A percentile compares a stretch with the other conserved stretches of the same genome.
phyloP scores from a whole-genome alignment of 2,329 filamentous ascomycete species.

The Trichophaea hybrida region DNA sequence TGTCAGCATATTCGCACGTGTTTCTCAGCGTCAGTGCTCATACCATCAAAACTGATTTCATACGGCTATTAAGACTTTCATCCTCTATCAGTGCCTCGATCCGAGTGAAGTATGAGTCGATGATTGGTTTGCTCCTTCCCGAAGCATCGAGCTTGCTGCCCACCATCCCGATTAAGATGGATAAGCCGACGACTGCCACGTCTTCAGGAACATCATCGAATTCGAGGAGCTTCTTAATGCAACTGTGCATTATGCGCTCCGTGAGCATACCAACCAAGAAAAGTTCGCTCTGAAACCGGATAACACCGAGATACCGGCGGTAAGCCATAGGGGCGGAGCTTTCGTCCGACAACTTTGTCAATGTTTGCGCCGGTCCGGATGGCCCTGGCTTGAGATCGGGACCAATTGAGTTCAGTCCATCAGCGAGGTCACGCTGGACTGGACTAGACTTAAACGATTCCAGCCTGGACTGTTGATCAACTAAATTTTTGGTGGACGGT shows the following conservation, averaged over 20 bases:
- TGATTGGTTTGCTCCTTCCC: slow-evolving; percentile 70
- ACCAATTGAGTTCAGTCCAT: slow-evolving; percentile 72
- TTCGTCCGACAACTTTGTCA: slow-evolving; percentile 97
- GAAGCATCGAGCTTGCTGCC: slow-evolving; percentile 71
- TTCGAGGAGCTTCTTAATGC: slow-evolving; percentile 90
- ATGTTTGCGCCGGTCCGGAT: slow-evolving; percentile 88
- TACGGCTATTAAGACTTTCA: slow-evolving; percentile 67
- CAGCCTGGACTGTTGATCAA: too few relatives aligned
- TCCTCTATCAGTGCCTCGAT: slow-evolving; percentile 71
- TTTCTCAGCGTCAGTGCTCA: neutral
- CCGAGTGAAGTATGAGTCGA: slow-evolving; percentile 84
- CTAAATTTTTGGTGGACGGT: too few relatives aligned
- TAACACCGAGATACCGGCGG: slow-evolving; percentile 88
- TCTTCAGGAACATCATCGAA: slow-evolving; percentile 88
- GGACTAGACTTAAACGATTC: too few relatives aligned
- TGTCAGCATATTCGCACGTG: slow-evolving; percentile 3
- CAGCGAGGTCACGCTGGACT: too few relatives aligned
- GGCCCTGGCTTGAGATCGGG: slow-evolving; percentile 42
- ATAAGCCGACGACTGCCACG: slow-evolving; percentile 88
- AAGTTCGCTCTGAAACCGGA: slow-evolving; percentile 97
- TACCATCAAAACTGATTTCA: slow-evolving; percentile 86
- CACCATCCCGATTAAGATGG: slow-evolving; percentile 81
- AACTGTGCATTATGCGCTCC: slow-evolving; percentile 98
- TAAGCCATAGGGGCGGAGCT: slow-evolving; percentile 87
- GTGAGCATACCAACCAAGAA: slow-evolving; percentile 99